These are phyloP conservation scores for Pilatotrama ljubarskyi DNA, from an alignment of 768 basidiomycete genomes.

Conservation along the genomic window DNA sequence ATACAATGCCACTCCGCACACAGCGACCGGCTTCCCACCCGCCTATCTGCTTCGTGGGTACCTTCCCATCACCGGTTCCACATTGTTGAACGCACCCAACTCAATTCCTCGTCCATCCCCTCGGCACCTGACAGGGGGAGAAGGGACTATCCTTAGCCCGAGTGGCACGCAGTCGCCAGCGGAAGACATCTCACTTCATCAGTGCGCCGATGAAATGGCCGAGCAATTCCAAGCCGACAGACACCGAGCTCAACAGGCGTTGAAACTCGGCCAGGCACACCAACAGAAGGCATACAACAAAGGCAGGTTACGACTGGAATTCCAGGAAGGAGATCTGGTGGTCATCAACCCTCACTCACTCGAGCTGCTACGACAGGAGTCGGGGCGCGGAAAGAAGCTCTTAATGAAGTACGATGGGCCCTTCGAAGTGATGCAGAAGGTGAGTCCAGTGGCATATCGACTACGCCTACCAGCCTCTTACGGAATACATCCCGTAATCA, in stretches of 20 bases:
- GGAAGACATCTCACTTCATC: not conserved
- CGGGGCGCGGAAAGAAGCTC: conserved; percentile 33
- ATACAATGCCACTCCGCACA: conserved; percentile 35
- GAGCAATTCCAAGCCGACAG: conserved; percentile 13
- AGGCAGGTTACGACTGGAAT: conserved; percentile 14
- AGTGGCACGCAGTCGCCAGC: too few relatives aligned
- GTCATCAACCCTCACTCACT: conserved; percentile 31
- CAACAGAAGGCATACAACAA: conserved; percentile 26
- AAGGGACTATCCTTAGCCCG: too few relatives aligned
- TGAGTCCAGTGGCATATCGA: conserved; percentile 32
- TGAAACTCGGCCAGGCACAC: conserved; percentile 11
- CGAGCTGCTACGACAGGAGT: conserved; percentile 21
- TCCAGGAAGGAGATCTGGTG: conserved; percentile 34
- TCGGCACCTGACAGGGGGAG: not conserved
- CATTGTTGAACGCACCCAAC: not conserved
- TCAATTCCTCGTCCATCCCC: not conserved
- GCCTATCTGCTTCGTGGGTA: conserved; percentile 32
- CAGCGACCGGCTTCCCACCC: conserved; percentile 31
- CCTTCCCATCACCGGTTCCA: conserved; percentile 22
- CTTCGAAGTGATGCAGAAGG: conserved; percentile 31
- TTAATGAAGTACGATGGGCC: conserved; percentile 34
- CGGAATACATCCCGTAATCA: conserved; percentile 35
- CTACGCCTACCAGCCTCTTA: conserved; percentile 32
- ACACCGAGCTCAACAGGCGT: conserved; percentile 9
- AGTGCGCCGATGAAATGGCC: conserved; percentile 7